Evolutionary conservation across 2,329 filamentous ascomycete species (phyloP).

Genomic region (Zalaria obscura): DNA sequence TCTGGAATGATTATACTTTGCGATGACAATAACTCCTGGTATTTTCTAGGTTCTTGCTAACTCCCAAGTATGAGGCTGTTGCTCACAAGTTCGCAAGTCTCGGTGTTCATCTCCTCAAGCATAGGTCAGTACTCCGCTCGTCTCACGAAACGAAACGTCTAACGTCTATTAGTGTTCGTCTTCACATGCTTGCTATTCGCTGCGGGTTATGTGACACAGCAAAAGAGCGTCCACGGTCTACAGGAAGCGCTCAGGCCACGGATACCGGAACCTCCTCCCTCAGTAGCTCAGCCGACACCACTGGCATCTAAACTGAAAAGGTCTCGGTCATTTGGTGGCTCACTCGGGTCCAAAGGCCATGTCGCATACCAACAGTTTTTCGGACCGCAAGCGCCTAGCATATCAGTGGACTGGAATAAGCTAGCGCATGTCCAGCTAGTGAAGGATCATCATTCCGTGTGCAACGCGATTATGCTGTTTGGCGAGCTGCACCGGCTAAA

Average conservation of each 20-base stretch:
- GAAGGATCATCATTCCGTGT: constrained; percentile 30
- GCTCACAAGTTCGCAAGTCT: constrained; percentile 57
- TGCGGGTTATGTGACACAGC: constrained; percentile 76
- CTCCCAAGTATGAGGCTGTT: constrained; percentile 29
- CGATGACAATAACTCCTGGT: too few relatives aligned
- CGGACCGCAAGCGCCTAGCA: constrained; percentile 7
- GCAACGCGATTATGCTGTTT: constrained; percentile 35
- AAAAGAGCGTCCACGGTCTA: constrained; percentile 55
- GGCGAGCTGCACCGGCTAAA: constrained; percentile 29
- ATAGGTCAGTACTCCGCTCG: constrained; percentile 38
- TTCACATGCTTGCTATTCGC: constrained; percentile 77
- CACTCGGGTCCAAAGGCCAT: constrained; percentile 7
- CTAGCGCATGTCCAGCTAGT: constrained; percentile 35
- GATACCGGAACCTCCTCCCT: constrained; percentile 26
- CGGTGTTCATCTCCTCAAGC: constrained; percentile 47
- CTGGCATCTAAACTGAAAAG: constrained; percentile 7
- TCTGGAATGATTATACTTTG: too few relatives aligned
- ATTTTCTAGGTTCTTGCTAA: background rate
- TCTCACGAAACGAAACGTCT: constrained; percentile 3
- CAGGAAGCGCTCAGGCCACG: constrained; percentile 51
- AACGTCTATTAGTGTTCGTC: constrained; percentile 40
- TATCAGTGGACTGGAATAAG: constrained; percentile 26
- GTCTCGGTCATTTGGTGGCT: constrained; percentile 14
- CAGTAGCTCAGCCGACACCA: constrained; percentile 3
- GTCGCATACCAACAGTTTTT: constrained; percentile 15